Evolutionary conservation across 768 basidiomycete species (phyloP), one percentile per base, ranked within the genome.

Genomic region (Trametes maxima): DNA sequence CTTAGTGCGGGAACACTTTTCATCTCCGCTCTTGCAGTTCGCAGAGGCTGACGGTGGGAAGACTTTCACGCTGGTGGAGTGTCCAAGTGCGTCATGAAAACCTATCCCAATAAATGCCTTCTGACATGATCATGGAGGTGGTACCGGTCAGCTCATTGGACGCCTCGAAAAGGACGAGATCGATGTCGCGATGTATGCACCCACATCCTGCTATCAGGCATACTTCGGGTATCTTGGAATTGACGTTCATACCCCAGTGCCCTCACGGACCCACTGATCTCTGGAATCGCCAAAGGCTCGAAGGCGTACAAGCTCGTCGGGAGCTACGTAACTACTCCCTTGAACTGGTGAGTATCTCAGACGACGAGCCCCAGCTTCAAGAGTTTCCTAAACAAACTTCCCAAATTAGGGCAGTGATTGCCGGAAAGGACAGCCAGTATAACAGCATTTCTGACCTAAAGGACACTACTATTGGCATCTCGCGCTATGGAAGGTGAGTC

Each of bases 201-300:
- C 10, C 36, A 17, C 49, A n/a, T 37, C 7, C 49, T 3, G 8
- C n/a, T 19, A 4, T 19, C 5, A 48, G 10, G 12, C 22, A 13
- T n/a, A 25, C 22, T 12, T 42, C 43, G 17, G 35, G n/a, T 42
- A 21, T 49, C 35, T 12, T 8, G 28, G 28, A 33, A 33, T 33
- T 25, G 21, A 47, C 25, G 12, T 25, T 10, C 21, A 24, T 6
- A 24, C 7, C 12, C 19, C 63, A 92, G 94, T 69, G 93, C 93
- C 0, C 83, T 98, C 49, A 97, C 95, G 1, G 95, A 96, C 69
- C 84, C 92, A 0, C 77, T 98, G 33, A 93, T 97, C 64, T 90
- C 94, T 51, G 95, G 95, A 0, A 92, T 97, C 56, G 94, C 93
- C 7, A 95, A 94, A 57, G 93, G 94, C 1, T 90, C 90, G 0